These are phyloP conservation scores for Lasiosphaeria ovina DNA, from an alignment of 495 filamentous ascomycete species.

Conservation along the genomic window DNA sequence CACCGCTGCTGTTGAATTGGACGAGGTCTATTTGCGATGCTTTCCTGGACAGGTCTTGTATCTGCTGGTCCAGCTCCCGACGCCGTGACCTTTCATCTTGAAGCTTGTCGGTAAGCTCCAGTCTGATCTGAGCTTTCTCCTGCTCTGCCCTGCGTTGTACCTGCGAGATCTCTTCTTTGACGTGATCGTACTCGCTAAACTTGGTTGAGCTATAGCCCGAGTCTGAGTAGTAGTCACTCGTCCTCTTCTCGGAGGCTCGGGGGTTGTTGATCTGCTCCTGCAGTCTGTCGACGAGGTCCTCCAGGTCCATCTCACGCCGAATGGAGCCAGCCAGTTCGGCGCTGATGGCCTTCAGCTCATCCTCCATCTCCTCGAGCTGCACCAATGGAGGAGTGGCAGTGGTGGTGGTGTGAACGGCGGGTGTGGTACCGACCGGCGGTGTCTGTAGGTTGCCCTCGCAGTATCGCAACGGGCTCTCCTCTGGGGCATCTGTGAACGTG, in stretches of 20 bases:
- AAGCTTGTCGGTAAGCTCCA: slow-evolving; percentile 76
- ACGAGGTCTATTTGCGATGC: slow-evolving; percentile 57
- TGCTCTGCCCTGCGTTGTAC: slow-evolving; percentile 82
- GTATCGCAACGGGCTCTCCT: slow-evolving; percentile 36
- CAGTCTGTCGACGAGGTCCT: slow-evolving; percentile 85
- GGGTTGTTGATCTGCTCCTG: slow-evolving; percentile 68
- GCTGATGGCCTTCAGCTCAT: slow-evolving; percentile 89
- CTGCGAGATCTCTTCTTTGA: slow-evolving; percentile 79
- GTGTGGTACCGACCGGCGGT: slow-evolving; percentile 29
- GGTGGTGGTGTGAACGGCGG: slow-evolving; percentile 6
- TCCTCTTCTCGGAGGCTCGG: slow-evolving; percentile 67
- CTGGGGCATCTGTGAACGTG: slow-evolving; percentile 31
- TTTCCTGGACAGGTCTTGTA: slow-evolving; percentile 74
- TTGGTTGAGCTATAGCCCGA: slow-evolving; percentile 84
- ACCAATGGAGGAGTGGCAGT: slow-evolving; percentile 34
- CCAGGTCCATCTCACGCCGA: slow-evolving; percentile 91
- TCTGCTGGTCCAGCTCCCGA: slow-evolving; percentile 73
- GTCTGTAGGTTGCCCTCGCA: slow-evolving; percentile 49
- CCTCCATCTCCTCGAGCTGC: slow-evolving; percentile 77
- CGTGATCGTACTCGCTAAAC: slow-evolving; percentile 62
- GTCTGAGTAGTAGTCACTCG: slow-evolving; percentile 97
- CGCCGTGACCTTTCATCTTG: slow-evolving; percentile 79
- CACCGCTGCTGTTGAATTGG: slow-evolving; percentile 41
- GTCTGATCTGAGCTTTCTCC: slow-evolving; percentile 81
- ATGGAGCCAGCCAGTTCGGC: slow-evolving; percentile 90